These are phyloP conservation scores for Aspergillus carlsbadensis DNA, from an alignment of 495 filamentous ascomycete species.

Conservation along the genomic window DNA sequence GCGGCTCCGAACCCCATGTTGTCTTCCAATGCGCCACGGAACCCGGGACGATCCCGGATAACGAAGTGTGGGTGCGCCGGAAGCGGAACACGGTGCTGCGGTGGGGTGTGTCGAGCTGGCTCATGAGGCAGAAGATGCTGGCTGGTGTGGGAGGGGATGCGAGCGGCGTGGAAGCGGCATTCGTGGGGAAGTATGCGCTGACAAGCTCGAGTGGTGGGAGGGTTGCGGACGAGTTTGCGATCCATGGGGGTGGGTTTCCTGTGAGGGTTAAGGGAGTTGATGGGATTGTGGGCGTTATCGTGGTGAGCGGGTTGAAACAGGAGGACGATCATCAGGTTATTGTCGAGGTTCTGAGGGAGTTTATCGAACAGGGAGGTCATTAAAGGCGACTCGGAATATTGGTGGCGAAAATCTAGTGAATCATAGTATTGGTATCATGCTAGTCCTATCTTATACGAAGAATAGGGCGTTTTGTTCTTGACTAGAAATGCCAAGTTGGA, in stretches of 20 bases:
- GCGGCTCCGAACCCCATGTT: slow-evolving; percentile 45
- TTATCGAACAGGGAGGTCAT: slow-evolving; percentile 24
- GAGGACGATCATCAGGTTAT: slow-evolving; percentile 76
- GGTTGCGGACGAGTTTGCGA: slow-evolving; percentile 62
- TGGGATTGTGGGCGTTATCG: slow-evolving; percentile 68
- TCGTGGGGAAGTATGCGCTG: slow-evolving; percentile 57
- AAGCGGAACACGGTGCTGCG: slow-evolving; percentile 69
- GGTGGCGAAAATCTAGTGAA: not conserved
- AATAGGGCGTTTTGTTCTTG: slow-evolving; percentile 7
- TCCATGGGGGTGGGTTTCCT: slow-evolving; percentile 73
- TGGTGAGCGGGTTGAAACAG: slow-evolving; percentile 74
- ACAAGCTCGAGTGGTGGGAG: slow-evolving; percentile 38
- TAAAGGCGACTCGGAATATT: not conserved
- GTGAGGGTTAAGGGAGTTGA: slow-evolving; percentile 68
- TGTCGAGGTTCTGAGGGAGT: slow-evolving; percentile 60
- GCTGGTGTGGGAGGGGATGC: slow-evolving; percentile 19
- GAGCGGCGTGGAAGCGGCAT: slow-evolving; percentile 53
- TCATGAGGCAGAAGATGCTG: slow-evolving; percentile 59
- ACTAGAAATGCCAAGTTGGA: not conserved
- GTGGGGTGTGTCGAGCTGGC: slow-evolving; percentile 67
- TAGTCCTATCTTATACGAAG: slow-evolving; percentile 14
- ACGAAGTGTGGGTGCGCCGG: slow-evolving; percentile 58
- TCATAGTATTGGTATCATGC: slow-evolving; percentile 35
- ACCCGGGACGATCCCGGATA: slow-evolving; percentile 59
- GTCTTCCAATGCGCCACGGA: slow-evolving; percentile 60